A percentile compares a stretch with the other conserved stretches of the same genome.
phyloP scores from a whole-genome alignment of 2,329 filamentous ascomycete species.

The Arthrobotrys musiformis region DNA sequence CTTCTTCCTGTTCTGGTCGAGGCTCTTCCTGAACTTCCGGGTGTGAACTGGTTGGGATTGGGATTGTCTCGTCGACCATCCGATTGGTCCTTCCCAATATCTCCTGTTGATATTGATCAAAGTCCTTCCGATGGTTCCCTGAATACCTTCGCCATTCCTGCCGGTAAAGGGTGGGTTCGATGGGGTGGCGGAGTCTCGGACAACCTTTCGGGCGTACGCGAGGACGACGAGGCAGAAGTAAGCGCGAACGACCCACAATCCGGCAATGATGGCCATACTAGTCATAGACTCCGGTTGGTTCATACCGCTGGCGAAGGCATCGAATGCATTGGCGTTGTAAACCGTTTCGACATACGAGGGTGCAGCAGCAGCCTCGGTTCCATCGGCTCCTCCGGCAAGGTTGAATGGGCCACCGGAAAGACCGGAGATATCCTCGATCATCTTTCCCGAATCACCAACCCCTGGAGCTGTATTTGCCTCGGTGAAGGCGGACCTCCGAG shows the following conservation, averaged over 20 bases:
- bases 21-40: constrained; percentile 57
- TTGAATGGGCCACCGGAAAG: constrained; percentile 67
- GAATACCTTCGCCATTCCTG: constrained; percentile 81
- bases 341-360: constrained; percentile 63
- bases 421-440: constrained; percentile 72
- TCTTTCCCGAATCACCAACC: constrained; percentile 67
- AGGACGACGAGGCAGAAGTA: constrained; percentile 89
- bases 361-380: constrained; percentile 62
- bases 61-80: constrained; percentile 53
- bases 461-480: constrained; percentile 43
- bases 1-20: constrained; percentile 57
- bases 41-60: constrained; percentile 34
- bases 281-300: constrained; percentile 75
- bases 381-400: constrained; percentile 29
- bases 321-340: constrained; percentile 61
- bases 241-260: constrained; percentile 78
- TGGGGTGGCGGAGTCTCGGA: constrained; percentile 69
- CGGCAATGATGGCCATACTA: constrained; percentile 79
- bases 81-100: constrained; percentile 72
- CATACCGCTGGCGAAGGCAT: constrained; percentile 68
- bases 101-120: constrained; percentile 78
- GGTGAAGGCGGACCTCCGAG: constrained; percentile 57
- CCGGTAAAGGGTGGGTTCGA: constrained; percentile 64
- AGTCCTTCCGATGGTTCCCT: constrained; percentile 78
- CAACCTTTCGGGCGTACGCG: constrained; percentile 79